Conservation (phyloP, 306 rosid species). For the Dalbergia cochinchinensis region DNA sequence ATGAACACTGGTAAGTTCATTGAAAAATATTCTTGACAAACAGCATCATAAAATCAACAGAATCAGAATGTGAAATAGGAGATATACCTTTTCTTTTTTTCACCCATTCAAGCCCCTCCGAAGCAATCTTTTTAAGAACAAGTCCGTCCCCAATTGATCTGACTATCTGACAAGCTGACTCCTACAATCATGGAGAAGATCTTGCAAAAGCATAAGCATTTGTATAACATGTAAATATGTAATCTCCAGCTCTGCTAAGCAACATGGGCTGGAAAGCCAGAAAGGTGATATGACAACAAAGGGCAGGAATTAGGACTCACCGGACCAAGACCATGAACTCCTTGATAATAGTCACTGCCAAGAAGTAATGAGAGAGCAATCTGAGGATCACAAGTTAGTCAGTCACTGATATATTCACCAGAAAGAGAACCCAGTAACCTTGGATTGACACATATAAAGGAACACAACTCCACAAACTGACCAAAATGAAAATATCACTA, state of each 20-base stretch:
- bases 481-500: slow-evolving; percentile 22
- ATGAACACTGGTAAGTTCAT: neutral
- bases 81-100: slow-evolving; percentile 59
- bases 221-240: slow-evolving; percentile 9
- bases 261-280: slow-evolving; percentile 17
- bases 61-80: slow-evolving; percentile 12
- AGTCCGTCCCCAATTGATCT: slow-evolving; percentile 71
- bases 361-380: slow-evolving; percentile 80
- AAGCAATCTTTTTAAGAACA: slow-evolving; percentile 73
- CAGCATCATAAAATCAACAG: slow-evolving; percentile 10
- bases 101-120: slow-evolving; percentile 74
- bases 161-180: slow-evolving; percentile 77
- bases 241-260: neutral
- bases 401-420: slow-evolving; percentile 40
- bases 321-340: slow-evolving; percentile 79
- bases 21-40: neutral
- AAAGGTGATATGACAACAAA: slow-evolving; percentile 24
- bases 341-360: slow-evolving; percentile 80
- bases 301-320: slow-evolving; percentile 55
- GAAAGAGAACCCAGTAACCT: slow-evolving; percentile 25
- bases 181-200: slow-evolving; percentile 56
- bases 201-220: slow-evolving; percentile 35
- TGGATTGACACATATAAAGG: slow-evolving; percentile 22
- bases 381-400: slow-evolving; percentile 60
- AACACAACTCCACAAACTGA: slow-evolving; percentile 1